Evolutionary conservation across 78 protist genomes (phyloP), one percentile per base, ranked within the genome.

Genomic region (Cavenderia fasciculata): DNA sequence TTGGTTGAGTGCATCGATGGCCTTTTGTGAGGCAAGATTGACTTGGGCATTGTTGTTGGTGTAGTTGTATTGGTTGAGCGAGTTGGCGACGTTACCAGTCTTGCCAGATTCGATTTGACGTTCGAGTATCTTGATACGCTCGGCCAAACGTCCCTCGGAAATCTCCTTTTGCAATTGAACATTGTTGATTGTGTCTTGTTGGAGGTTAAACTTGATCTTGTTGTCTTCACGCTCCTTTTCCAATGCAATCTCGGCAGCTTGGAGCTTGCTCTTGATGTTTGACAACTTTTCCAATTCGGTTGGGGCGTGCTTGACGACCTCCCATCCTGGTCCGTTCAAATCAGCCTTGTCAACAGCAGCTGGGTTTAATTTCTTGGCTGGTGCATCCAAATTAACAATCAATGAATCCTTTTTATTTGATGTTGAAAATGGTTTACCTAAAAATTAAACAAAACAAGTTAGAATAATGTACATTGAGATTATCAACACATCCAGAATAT

Each of bases 241-340:
- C n/a, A 77, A 62, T 36, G 33, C 31, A 16, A 34, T 31, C 21
- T 49, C 68, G 27, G 70, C 5, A 34, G 59, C 69, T 23, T 49
- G 43, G 23, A 77, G 31, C n/a, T 6, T 34, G 14, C 31, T 27
- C 36, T 47, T 77, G 21, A 63, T 36, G 14, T 12, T 62, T n/a
- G 87, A 59, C 29, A 77, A 25, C 56, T 77, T 77, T 47, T 77
- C 87, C 29, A 77, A 47, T n/a, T 63, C 74, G 19, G 75, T 77
- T 63, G 72, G 74, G 33, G 47, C 61, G 31, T 36, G 56, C 57
- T 77, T 77, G 25, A 77, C 87, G 11, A 43, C 57, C 36, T 59
- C 57, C 87, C 87, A 77, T 18, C 52, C 23, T 18, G 69, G 69
- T 56, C 34, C 49, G 31, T 63, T 46, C 34, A 77, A 77, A 21